phyloP scores from a whole-genome alignment of 805 yeast species.

The Yarrowia keelungensis region DNA sequence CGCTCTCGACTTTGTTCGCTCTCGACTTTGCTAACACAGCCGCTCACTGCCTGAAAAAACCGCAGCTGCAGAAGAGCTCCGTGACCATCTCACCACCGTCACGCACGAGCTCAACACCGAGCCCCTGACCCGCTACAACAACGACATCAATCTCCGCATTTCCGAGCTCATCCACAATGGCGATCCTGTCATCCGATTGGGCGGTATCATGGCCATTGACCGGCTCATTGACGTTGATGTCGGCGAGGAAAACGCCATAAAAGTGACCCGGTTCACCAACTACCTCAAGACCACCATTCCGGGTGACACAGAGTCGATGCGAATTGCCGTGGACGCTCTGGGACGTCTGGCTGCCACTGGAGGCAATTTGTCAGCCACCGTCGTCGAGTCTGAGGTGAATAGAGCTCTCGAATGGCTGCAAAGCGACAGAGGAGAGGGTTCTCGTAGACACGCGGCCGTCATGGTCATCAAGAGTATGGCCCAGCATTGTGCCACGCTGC shows the following conservation, averaged over 20 bases:
- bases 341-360: slow-evolving; percentile 92
- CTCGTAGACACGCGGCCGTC: slow-evolving; percentile 87
- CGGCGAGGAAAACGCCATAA: slow-evolving; percentile 82
- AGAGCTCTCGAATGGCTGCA: slow-evolving; percentile 90
- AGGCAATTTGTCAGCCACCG: slow-evolving; percentile 86
- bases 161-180: slow-evolving; percentile 82
- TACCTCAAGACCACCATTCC: slow-evolving; percentile 81
- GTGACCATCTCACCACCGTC: slow-evolving; percentile 23
- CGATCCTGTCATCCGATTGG: slow-evolving; percentile 75
- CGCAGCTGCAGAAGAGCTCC: slow-evolving; percentile 21
- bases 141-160: slow-evolving; percentile 83
- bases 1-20: background rate
- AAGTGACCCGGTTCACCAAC: slow-evolving; percentile 89
- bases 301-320: slow-evolving; percentile 83
- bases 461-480: slow-evolving; percentile 84
- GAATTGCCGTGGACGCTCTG: slow-evolving; percentile 81
- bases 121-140: slow-evolving; percentile 64
- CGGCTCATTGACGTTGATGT: slow-evolving; percentile 84
- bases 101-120: slow-evolving; percentile 37
- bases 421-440: slow-evolving; percentile 79
- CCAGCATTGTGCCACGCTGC: slow-evolving; percentile 80
- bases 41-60: slow-evolving; percentile 31
- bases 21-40: slow-evolving; percentile 13
- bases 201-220: slow-evolving; percentile 91
- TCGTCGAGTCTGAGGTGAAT: slow-evolving; percentile 91